phyloP scores from a whole-genome alignment of 1,284 basidiomycete genomes.

The Tausonia pullulans region DNA sequence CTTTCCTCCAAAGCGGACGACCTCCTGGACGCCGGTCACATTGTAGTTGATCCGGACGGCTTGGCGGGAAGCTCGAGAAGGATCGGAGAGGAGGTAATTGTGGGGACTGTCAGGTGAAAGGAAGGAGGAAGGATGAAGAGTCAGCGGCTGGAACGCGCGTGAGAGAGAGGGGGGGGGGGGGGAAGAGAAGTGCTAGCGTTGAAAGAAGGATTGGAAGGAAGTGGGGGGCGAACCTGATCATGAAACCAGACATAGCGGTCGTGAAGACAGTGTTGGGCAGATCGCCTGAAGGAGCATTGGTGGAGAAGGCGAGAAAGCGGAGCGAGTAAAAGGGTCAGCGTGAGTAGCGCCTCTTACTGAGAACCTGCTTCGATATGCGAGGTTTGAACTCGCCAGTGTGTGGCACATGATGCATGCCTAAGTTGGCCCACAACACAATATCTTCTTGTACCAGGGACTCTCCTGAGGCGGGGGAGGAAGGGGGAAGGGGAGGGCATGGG shows the following conservation, averaged over 20 bases:
- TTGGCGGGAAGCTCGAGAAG: conserved; percentile 23
- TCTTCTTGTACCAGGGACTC: conserved; percentile 24
- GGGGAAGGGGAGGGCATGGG: no score
- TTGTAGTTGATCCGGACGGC: conserved; percentile 26
- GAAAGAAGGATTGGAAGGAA: neutral
- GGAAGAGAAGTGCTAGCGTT: neutral
- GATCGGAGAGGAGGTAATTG: conserved; percentile 26
- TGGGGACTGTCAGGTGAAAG: conserved; percentile 17
- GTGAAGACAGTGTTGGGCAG: conserved; percentile 23
- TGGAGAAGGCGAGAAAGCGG: no score
- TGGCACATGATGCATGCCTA: conserved; percentile 40
- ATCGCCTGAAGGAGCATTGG: neutral
- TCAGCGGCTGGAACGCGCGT: no score
- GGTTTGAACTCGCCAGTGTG: conserved; percentile 17
- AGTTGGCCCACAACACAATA: conserved; percentile 47
- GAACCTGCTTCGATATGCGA: no score
- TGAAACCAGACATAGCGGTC: conserved; percentile 24
- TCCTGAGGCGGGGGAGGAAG: no score
- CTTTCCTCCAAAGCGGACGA: conserved; percentile 23
- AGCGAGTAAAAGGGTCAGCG: no score
- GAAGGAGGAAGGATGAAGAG: no score
- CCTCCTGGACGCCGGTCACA: conserved; percentile 18
- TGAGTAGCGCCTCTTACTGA: no score
- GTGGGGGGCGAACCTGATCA: conserved; percentile 17
- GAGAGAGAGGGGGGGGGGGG: no score